phyloP scores from a whole-genome alignment of 2,329 filamentous ascomycete species.

The Pseudogymnoascus sp. region DNA sequence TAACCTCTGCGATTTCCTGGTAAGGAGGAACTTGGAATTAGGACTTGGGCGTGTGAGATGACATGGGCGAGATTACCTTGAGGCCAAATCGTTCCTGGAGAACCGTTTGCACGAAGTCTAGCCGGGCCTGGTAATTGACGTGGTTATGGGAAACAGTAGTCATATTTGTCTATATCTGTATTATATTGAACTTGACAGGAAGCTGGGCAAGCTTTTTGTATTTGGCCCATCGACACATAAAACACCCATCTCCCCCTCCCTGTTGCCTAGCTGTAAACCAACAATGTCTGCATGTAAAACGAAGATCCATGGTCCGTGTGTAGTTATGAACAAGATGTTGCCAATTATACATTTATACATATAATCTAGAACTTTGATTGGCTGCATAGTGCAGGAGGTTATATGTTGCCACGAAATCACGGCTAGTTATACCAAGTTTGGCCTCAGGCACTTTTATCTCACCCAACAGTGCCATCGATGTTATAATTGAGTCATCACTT shows the following conservation, averaged over 20 bases:
- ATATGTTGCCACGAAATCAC: neutral
- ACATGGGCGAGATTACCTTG: neutral
- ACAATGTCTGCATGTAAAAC: neutral
- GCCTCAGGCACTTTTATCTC: neutral
- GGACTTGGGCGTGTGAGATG: neutral
- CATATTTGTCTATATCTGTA: neutral
- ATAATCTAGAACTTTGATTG: neutral
- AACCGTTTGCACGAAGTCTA: constrained; percentile 9
- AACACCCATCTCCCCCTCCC: neutral
- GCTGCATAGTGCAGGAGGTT: neutral
- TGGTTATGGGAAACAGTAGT: neutral
- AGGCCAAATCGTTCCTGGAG: constrained; percentile 9
- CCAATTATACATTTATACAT: neutral
- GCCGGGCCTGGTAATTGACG: neutral
- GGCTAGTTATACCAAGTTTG: neutral
- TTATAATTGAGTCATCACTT: neutral
- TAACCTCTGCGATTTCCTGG: constrained; percentile 15
- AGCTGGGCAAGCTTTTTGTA: neutral
- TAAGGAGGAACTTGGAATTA: neutral
- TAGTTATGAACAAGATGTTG: neutral
- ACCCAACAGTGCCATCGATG: neutral
- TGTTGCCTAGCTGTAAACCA: neutral
- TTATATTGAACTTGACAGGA: neutral
- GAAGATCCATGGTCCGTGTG: neutral
- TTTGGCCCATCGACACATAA: neutral